These are phyloP conservation scores for Hippophae gyantsensis DNA, from an alignment of 306 rosid species.

Conservation along the genomic window DNA sequence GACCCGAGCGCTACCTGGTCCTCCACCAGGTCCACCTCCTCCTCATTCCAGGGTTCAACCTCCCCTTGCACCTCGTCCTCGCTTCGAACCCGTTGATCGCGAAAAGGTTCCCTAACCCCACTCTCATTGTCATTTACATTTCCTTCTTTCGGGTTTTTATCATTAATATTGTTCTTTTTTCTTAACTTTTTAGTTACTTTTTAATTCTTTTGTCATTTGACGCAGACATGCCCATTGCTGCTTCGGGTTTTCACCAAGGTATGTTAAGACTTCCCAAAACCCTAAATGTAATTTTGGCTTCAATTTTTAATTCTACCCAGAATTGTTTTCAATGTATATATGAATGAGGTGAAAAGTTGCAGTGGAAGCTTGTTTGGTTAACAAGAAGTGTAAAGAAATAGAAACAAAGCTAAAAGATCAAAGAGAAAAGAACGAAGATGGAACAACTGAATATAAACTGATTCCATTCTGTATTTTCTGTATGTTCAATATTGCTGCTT, in stretches of 20 bases:
- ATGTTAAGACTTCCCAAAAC: not conserved
- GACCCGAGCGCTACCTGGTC: conserved; percentile 8
- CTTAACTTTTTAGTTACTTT: not conserved
- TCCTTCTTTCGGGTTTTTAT: not conserved
- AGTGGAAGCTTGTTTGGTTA: not conserved
- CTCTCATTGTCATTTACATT: not conserved
- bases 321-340: not conserved
- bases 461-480: too few relatives aligned
- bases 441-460: too few relatives aligned
- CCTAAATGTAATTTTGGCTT: not conserved
- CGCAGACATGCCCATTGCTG: conserved; percentile 84
- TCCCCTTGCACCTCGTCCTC: conserved; percentile 27
- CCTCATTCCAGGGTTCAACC: conserved; percentile 32
- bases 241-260: conserved; percentile 95
- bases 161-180: not conserved
- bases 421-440: too few relatives aligned
- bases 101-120: conserved; percentile 26
- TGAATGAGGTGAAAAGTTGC: not conserved
- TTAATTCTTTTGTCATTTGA: not conserved
- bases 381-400: too few relatives aligned
- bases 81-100: conserved; percentile 41
- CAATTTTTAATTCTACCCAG: not conserved
- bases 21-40: conserved; percentile 25
- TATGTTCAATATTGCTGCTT: too few relatives aligned
- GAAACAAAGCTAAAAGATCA: too few relatives aligned